Percentiles rank a stretch among this genome's conserved stretches.
Evolutionary conservation across 148 eudicot genomes (phyloP).

Genomic region (Spergularia marina): DNA sequence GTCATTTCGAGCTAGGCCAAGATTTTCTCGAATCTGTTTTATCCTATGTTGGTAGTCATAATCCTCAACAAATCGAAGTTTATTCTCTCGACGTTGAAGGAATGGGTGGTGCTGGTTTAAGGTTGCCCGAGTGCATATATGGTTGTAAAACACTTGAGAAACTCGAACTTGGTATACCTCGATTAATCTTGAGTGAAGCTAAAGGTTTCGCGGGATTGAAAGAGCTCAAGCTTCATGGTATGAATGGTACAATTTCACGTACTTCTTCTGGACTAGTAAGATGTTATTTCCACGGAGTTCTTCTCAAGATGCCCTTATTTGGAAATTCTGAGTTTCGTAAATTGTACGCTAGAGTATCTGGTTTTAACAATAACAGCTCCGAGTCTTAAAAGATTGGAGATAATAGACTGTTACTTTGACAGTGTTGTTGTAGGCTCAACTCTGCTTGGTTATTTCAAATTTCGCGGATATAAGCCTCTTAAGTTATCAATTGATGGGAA

Average conservation of each 20-base stretch:
- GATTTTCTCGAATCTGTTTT: background rate
- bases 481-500: background rate
- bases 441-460: background rate
- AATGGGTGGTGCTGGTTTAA: background rate
- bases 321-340: background rate
- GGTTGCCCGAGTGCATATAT: background rate
- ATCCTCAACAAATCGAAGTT: background rate
- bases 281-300: background rate
- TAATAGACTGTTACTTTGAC: background rate
- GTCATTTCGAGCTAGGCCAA: background rate
- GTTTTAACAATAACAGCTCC: background rate
- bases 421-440: background rate
- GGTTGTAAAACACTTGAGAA: background rate
- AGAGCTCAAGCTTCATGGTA: background rate
- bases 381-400: background rate
- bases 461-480: background rate
- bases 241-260: background rate
- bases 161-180: background rate
- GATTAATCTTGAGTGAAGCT: background rate
- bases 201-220: background rate
- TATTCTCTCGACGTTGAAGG: too few species aligned
- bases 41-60: background rate
- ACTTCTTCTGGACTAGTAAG: too few species aligned
- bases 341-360: background rate
- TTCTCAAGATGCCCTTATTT: background rate